A percentile compares a stretch with the other conserved stretches of the same genome.
These are phyloP conservation scores for Macadamia tetraphylla DNA, from an alignment of 164 flowering plant species.

Conservation along the genomic window DNA sequence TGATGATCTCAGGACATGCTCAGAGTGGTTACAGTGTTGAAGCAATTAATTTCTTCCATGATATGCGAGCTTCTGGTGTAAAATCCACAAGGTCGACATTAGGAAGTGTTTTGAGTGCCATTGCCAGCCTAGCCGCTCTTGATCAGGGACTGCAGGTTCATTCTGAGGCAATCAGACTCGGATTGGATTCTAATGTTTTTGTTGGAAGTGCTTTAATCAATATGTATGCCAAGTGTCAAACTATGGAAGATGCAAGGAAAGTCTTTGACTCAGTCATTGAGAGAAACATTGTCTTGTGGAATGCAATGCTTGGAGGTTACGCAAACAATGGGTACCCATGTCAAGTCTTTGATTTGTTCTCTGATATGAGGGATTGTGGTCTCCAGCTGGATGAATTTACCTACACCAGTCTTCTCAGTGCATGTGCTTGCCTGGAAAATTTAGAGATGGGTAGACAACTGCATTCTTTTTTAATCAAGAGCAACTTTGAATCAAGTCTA, in stretches of 20 bases:
- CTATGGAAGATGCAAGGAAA: slow-evolving; percentile 52
- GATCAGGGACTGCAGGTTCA: slow-evolving; percentile 63
- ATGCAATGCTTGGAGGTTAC: slow-evolving; percentile 76
- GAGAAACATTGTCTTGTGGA: slow-evolving; percentile 74
- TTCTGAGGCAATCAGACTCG: slow-evolving; percentile 63
- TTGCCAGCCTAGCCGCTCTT: slow-evolving; percentile 47
- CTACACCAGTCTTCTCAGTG: slow-evolving; percentile 67
- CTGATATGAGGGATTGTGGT: slow-evolving; percentile 41
- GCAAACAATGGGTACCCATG: slow-evolving; percentile 48
- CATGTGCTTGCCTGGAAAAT: slow-evolving; percentile 53
- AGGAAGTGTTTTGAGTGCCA: slow-evolving; percentile 82
- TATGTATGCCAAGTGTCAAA: slow-evolving; percentile 75
- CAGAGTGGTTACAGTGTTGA: slow-evolving; percentile 51
- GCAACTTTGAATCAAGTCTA: slow-evolving; percentile 42
- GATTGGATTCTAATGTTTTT: slow-evolving; percentile 63
- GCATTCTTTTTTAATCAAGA: slow-evolving; percentile 69
- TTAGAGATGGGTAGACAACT: slow-evolving; percentile 56
- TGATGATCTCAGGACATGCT: slow-evolving; percentile 82
- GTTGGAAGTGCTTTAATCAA: slow-evolving; percentile 81
- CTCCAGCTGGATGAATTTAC: slow-evolving; percentile 70
- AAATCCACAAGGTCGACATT: slow-evolving; percentile 73
- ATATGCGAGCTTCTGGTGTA: slow-evolving; percentile 49
- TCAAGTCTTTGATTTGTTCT: slow-evolving; percentile 55
- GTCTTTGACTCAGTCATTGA: slow-evolving; percentile 54
- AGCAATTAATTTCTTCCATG: slow-evolving; percentile 44